These are phyloP conservation scores for Globisporangium cystogenes DNA, from an alignment of 352 stramenopile species.

Conservation along the genomic window DNA sequence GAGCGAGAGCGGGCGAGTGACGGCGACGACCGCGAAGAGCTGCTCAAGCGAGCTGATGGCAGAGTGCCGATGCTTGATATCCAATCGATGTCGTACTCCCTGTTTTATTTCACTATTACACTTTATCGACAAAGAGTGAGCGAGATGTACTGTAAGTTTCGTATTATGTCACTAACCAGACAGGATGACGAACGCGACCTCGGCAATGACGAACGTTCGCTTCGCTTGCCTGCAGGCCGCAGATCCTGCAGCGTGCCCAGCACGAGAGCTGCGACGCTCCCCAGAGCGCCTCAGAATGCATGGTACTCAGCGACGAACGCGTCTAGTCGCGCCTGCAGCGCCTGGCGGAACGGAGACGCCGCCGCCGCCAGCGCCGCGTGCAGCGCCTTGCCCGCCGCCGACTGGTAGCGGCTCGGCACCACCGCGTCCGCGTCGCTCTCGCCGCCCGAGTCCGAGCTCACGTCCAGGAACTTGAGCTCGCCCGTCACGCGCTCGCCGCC, in stretches of 20 bases:
- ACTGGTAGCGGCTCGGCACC: slow-evolving; percentile 68
- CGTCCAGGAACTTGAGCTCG: slow-evolving; percentile 74
- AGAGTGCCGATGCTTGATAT: background rate
- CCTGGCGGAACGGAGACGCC: slow-evolving; percentile 52
- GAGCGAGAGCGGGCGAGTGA: background rate
- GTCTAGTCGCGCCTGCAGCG: slow-evolving; percentile 41
- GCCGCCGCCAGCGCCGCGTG: slow-evolving; percentile 49
- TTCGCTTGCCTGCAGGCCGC: too few relatives aligned
- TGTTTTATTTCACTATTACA: too few relatives aligned
- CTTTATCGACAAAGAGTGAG: too few relatives aligned
- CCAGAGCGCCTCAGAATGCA: slow-evolving; percentile 33
- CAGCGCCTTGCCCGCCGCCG: slow-evolving; percentile 56
- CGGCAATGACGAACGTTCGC: too few relatives aligned
- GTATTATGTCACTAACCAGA: too few relatives aligned
- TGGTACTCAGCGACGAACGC: slow-evolving; percentile 75
- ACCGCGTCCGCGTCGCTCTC: slow-evolving; percentile 71
- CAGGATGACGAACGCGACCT: too few relatives aligned
- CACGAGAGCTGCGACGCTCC: too few relatives aligned
- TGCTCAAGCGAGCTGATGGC: background rate
- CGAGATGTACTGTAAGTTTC: too few relatives aligned
- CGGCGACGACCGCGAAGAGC: too few relatives aligned
- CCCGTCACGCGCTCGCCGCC: slow-evolving; percentile 24
- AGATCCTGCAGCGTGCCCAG: too few relatives aligned
- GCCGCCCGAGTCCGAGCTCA: slow-evolving; percentile 71
- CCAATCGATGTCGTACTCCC: too few relatives aligned